phyloP scores from a whole-genome alignment of 2,329 filamentous ascomycete species.

The Didymella segeticola region DNA sequence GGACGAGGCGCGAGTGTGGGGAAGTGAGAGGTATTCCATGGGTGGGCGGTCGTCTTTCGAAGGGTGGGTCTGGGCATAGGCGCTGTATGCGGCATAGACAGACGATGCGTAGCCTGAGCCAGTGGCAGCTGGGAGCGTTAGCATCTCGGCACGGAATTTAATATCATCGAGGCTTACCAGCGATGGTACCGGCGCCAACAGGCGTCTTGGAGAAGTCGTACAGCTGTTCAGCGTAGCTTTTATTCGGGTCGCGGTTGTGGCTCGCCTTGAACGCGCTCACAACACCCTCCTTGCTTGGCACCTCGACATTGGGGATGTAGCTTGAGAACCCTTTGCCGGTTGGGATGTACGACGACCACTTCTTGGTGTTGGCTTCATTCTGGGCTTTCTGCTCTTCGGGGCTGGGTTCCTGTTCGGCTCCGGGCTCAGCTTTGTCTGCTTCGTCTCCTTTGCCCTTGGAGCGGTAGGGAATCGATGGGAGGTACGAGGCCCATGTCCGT shows the following conservation, averaged over 20 bases:
- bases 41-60: constrained; percentile 44
- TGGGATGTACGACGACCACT: constrained; percentile 57
- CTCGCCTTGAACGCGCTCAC: constrained; percentile 55
- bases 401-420: constrained; percentile 30
- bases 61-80: constrained; percentile 49
- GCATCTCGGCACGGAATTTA: neutral
- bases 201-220: constrained; percentile 60
- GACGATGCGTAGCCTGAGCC: constrained; percentile 57
- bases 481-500: constrained; percentile 49
- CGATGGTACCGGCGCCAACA: constrained; percentile 56
- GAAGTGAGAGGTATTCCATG: constrained; percentile 57
- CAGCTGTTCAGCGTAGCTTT: constrained; percentile 58
- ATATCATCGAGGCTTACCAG: constrained; percentile 37
- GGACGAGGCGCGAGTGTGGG: constrained; percentile 53
- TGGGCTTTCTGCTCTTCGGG: constrained; percentile 40
- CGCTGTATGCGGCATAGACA: constrained; percentile 58
- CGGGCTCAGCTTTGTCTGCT: constrained; percentile 22
- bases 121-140: constrained; percentile 46
- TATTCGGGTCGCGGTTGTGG: constrained; percentile 55
- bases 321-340: constrained; percentile 57
- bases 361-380: constrained; percentile 47
- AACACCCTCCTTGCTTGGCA: constrained; percentile 48
- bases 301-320: constrained; percentile 52
- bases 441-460: constrained; percentile 32
- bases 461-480: constrained; percentile 49